Percentiles rank a stretch among this genome's conserved stretches.
phyloP scores from a whole-genome alignment of 2,329 filamentous ascomycete genomes.

The Pseudonectria foliicola region DNA sequence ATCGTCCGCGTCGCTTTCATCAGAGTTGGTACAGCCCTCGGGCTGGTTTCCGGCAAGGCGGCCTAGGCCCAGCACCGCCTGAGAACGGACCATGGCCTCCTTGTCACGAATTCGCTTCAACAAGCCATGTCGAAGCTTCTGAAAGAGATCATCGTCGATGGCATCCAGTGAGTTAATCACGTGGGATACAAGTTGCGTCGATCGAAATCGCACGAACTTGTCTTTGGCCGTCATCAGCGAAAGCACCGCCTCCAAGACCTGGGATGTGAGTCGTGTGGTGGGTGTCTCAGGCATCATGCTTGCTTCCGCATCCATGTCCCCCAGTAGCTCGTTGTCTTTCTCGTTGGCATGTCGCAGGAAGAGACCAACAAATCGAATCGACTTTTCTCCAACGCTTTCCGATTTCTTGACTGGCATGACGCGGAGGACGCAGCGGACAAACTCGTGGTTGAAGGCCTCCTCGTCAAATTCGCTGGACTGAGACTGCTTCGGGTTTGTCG shows the following conservation, averaged over 20 bases:
- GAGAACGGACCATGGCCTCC: conserved; percentile 83
- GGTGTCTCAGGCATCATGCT: conserved; percentile 75
- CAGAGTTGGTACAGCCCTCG: conserved; percentile 61
- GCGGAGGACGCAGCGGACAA: conserved; percentile 73
- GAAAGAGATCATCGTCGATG: conserved; percentile 87
- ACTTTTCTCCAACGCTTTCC: conserved; percentile 78
- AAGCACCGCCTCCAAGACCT: conserved; percentile 65
- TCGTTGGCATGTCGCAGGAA: conserved; percentile 70
- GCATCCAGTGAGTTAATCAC: conserved; percentile 88
- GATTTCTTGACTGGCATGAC: conserved; percentile 86
- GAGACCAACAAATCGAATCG: conserved; percentile 78
- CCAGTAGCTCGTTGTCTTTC: conserved; percentile 63
- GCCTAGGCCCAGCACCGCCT: conserved; percentile 86
- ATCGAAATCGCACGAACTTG: conserved; percentile 82
- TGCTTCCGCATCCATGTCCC: conserved; percentile 59
- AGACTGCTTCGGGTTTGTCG: conserved; percentile 42
- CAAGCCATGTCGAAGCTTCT: conserved; percentile 69
- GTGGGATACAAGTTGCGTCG: conserved; percentile 84
- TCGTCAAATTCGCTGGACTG: conserved; percentile 66
- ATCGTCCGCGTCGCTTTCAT: conserved; percentile 58
- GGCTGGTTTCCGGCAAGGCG: conserved; percentile 73
- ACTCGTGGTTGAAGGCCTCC: conserved; percentile 79
- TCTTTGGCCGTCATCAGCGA: conserved; percentile 81
- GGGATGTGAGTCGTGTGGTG: conserved; percentile 67
- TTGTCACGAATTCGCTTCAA: conserved; percentile 87